Evolutionary conservation across 805 yeast genomes (phyloP), one percentile per base, ranked within the genome.

Genomic region (Millerozyma miso): DNA sequence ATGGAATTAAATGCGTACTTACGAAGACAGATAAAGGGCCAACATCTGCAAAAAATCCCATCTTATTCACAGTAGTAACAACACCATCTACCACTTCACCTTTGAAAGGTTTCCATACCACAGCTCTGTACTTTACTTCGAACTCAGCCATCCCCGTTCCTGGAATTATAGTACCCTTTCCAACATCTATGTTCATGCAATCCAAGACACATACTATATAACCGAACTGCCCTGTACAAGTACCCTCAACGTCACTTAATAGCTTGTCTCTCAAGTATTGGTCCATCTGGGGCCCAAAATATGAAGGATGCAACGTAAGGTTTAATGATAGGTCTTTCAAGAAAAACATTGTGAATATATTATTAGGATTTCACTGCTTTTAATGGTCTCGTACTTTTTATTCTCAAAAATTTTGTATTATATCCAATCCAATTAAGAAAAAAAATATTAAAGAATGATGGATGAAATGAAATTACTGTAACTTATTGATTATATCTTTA

Each of bases 61-160:
- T 85, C 58, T 80, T 88, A 63, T 85, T 88, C 38, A 95, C 97
- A 26, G 88, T 86, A 12, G 96, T 86, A 13, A 93, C 98, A 18
- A 91, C 82, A 4, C 95, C 99, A 64, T 93, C 99, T 19, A 93
- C 98, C 5, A 93, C 99, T 66, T 93, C 99, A 31, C 98, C 99
- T 67, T 93, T 93, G 69, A 93, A 93, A 3, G 99, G 99, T 58
- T 91, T 86, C 95, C 97, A 93, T 29, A 93, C 97, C 40, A 93
- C 90, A 0, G 99, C 99, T 53, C 96, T 74, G 63, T 93, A 93
- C 64, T 88, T 88, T 41, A 93, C 98, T 54, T 88, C 95, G 57
- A 93, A 93, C 65, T 89, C 97, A 0, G 99, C 98, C 56, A 89
- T 83, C 2, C 99, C 99, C 44, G 83, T 81, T 18, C 90, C 83